A percentile compares a stretch with the other conserved stretches of the same genome.
phyloP scores from a whole-genome alignment of 2,329 filamentous ascomycete genomes.

The Cladophialophora immunda region DNA sequence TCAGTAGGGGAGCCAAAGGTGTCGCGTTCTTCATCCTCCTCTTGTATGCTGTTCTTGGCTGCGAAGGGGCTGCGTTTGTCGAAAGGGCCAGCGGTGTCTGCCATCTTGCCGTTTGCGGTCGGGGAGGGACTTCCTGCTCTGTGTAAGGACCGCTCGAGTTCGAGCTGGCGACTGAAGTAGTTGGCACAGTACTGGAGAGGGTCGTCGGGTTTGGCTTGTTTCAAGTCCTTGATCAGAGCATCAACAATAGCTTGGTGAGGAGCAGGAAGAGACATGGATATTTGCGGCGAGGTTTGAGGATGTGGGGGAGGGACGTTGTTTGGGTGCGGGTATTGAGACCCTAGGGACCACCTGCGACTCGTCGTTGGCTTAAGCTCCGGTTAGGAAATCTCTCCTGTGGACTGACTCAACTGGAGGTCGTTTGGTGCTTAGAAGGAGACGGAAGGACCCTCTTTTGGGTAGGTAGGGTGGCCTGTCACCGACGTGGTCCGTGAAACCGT shows the following conservation, averaged over 20 bases:
- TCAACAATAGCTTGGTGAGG: conserved; percentile 70
- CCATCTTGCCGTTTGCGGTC: conserved; percentile 64
- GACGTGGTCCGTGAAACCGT: conserved; percentile 22
- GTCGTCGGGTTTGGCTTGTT: conserved; percentile 67
- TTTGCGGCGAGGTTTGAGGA: conserved; percentile 30
- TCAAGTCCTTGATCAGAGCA: conserved; percentile 68
- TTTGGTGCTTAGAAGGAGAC: conserved; percentile 25
- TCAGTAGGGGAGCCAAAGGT: conserved; percentile 77
- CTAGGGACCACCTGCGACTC: conserved; percentile 15
- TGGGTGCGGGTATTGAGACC: conserved; percentile 19
- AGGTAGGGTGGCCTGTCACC: conserved; percentile 30
- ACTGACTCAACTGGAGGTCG: conserved; percentile 16
- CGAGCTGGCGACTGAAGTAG: conserved; percentile 71
- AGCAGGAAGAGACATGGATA: conserved; percentile 58
- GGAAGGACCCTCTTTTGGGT: conserved; percentile 25
- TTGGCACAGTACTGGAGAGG: conserved; percentile 75
- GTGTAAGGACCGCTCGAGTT: conserved; percentile 66
- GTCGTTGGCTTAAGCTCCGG: conserved; percentile 25
- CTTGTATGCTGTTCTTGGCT: conserved; percentile 69
- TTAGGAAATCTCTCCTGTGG: conserved; percentile 13
- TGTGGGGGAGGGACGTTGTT: conserved; percentile 32
- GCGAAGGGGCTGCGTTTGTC: conserved; percentile 84
- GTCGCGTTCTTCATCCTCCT: conserved; percentile 81
- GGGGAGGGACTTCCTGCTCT: conserved; percentile 56
- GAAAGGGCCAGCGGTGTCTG: conserved; percentile 79